These are phyloP conservation scores for Teratosphaeriaceae sp. DNA, from an alignment of 2,329 filamentous ascomycete genomes.

Conservation along the genomic window DNA sequence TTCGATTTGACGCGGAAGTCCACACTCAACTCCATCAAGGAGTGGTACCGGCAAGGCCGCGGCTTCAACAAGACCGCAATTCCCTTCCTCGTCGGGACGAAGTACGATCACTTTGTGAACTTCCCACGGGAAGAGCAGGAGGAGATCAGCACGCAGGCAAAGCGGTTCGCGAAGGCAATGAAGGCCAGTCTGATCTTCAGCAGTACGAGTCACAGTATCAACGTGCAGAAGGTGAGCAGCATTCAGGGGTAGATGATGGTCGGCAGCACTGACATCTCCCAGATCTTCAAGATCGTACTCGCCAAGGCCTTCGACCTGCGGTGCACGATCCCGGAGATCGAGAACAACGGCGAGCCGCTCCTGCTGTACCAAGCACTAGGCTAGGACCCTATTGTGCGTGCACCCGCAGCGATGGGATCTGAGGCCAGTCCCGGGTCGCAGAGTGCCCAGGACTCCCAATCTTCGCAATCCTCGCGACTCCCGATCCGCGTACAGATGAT, in stretches of 20 bases:
- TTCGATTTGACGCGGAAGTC: constrained; percentile 98
- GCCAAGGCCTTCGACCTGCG: constrained; percentile 98
- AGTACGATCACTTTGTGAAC: constrained; percentile 99
- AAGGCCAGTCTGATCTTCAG: constrained; percentile 96
- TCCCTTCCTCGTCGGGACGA: constrained; percentile 92
- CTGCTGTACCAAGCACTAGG: constrained; percentile 65
- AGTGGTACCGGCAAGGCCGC: constrained; percentile 96
- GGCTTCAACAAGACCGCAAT: constrained; percentile 99
- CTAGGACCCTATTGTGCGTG: constrained; percentile 5
- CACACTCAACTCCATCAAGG: constrained; percentile 98
- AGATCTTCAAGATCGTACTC: constrained; percentile 99
- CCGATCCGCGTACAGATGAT: too few relatives aligned
- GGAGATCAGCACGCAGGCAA: constrained; percentile 95
- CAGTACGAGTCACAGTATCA: constrained; percentile 98
- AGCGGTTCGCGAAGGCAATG: constrained; percentile 97
- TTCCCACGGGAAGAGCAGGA: constrained; percentile 96
- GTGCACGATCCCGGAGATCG: constrained; percentile 98
- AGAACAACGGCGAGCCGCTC: constrained; percentile 93
- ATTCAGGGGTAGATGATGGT: neutral
- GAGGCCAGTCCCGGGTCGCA: neutral
- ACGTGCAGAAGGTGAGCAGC: constrained; percentile 82
- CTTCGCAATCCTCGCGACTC: neutral
- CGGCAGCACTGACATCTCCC: constrained; percentile 2
- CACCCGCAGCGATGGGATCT: neutral
- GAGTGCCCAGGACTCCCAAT: too few relatives aligned